Percentiles rank a stretch among this genome's conserved stretches.
Conservation (phyloP, 2,329 filamentous ascomycete species). For the Microsporum ferrugineum region DNA sequence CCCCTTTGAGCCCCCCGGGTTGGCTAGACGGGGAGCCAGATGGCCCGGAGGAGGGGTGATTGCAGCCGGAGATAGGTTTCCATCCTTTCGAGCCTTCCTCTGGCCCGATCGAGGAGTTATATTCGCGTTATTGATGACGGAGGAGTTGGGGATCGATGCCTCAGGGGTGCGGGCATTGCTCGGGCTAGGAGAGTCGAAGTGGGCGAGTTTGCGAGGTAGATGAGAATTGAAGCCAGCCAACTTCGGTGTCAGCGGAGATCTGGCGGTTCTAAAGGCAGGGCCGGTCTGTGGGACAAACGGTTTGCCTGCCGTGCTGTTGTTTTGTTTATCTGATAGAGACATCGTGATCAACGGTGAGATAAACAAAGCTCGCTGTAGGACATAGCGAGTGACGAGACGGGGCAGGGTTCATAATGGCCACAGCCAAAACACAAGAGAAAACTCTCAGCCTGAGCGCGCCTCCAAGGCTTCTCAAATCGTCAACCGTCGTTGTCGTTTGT, state of each 20-base stretch:
- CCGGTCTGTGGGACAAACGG: slow-evolving; percentile 55
- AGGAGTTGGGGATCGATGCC: slow-evolving; percentile 35
- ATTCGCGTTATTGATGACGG: slow-evolving; percentile 47
- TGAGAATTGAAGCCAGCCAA: slow-evolving; percentile 34
- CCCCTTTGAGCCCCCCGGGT: background rate
- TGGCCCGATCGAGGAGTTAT: slow-evolving; percentile 68
- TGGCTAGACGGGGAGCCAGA: slow-evolving; percentile 3
- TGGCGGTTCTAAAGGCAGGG: slow-evolving; percentile 45
- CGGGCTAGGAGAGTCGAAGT: slow-evolving; percentile 25
- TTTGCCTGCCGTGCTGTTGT: slow-evolving; percentile 40
- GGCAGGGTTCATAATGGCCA: slow-evolving; percentile 28
- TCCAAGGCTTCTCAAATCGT: background rate
- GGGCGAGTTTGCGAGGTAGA: slow-evolving; percentile 24
- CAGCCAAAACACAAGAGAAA: slow-evolving; percentile 11
- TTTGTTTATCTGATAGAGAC: slow-evolving; percentile 43
- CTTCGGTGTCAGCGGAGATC: slow-evolving; percentile 49
- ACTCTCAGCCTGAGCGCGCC: background rate
- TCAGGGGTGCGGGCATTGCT: slow-evolving; percentile 34
- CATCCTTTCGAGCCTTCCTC: slow-evolving; percentile 60
- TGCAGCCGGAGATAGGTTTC: slow-evolving; percentile 53
- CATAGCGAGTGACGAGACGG: slow-evolving; percentile 30
- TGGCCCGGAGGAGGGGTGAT: slow-evolving; percentile 25
- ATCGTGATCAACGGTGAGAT: slow-evolving; percentile 20
- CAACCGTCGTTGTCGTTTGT: background rate
- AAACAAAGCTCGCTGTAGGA: slow-evolving; percentile 35